Conservation (phyloP, 2,329 filamentous ascomycete genomes). For the Colletotrichum sidae region DNA sequence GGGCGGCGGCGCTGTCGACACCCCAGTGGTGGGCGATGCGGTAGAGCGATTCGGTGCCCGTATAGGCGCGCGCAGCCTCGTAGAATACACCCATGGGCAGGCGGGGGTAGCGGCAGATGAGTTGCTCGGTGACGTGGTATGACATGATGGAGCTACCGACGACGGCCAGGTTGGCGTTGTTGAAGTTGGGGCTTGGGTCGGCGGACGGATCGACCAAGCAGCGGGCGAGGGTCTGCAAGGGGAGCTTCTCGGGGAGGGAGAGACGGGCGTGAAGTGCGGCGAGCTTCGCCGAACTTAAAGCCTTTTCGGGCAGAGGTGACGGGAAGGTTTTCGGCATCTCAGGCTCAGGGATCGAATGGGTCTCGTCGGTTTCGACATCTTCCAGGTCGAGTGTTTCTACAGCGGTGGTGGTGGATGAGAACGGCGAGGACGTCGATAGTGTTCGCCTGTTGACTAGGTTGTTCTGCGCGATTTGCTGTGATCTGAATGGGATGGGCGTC, state of each 20-base stretch:
- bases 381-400: constrained; percentile 38
- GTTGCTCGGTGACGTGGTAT: constrained; percentile 89
- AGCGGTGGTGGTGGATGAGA: constrained; percentile 17
- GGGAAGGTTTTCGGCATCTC: constrained; percentile 57
- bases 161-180: constrained; percentile 86
- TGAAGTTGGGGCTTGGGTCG: constrained; percentile 82
- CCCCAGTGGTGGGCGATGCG: constrained; percentile 88
- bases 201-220: constrained; percentile 88
- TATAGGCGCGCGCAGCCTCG: constrained; percentile 86
- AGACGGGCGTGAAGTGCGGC: constrained; percentile 92
- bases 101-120: constrained; percentile 90
- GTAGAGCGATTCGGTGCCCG: constrained; percentile 79
- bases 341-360: constrained; percentile 39
- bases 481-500: constrained; percentile 36
- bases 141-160: constrained; percentile 86
- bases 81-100: constrained; percentile 90
- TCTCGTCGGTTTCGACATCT: constrained; percentile 44
- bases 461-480: constrained; percentile 24
- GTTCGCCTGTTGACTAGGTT: constrained; percentile 18
- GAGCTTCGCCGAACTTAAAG: constrained; percentile 84
- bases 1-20: constrained; percentile 86
- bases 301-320: constrained; percentile 77
- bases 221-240: constrained; percentile 86
- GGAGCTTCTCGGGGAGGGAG: constrained; percentile 82
- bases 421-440: constrained; percentile 16